Conservation (phyloP, 2,329 filamentous ascomycete species). For the Clarireedia homoeocarpa region DNA sequence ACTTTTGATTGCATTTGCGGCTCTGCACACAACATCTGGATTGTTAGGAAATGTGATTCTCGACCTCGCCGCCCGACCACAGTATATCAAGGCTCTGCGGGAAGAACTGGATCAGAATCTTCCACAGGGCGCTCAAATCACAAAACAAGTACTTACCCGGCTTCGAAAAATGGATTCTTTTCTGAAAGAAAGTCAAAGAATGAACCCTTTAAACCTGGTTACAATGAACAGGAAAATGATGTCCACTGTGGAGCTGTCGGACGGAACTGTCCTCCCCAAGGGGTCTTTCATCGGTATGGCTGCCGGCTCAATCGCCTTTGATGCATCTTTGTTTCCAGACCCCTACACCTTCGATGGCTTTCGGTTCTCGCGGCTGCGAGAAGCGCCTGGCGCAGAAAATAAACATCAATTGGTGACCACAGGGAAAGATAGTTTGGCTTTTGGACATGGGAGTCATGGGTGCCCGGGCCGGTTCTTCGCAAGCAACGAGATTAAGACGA, state of each 20-base stretch:
- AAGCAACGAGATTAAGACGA: slow-evolving; percentile 31
- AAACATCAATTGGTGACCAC: slow-evolving; percentile 29
- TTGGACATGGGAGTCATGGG: slow-evolving; percentile 35
- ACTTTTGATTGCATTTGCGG: slow-evolving; percentile 1
- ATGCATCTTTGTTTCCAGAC: background rate
- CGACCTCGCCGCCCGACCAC: slow-evolving; percentile 41
- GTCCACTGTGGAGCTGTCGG: slow-evolving; percentile 24
- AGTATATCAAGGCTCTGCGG: slow-evolving; percentile 29
- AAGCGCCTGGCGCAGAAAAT: slow-evolving; percentile 3
- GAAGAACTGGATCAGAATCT: slow-evolving; percentile 17
- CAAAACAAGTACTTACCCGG: slow-evolving; percentile 13
- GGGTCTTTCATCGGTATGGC: slow-evolving; percentile 23
- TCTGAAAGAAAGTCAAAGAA: slow-evolving; percentile 32
- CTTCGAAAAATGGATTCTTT: slow-evolving; percentile 33
- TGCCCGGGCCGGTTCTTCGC: slow-evolving; percentile 36
- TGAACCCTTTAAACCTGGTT: slow-evolving; percentile 29
- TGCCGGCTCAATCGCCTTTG: background rate
- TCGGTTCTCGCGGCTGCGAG: slow-evolving; percentile 11
- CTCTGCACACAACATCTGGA: background rate
- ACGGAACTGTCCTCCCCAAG: slow-evolving; percentile 27
- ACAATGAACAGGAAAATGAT: slow-evolving; percentile 15
- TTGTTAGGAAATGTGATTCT: slow-evolving; percentile 31
- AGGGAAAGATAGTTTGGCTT: slow-evolving; percentile 24
- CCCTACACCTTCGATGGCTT: slow-evolving; percentile 9
- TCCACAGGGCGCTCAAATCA: slow-evolving; percentile 32